Base-by-base conservation (phyloP, 306 rosid genomes). In the Myrica gale region DNA sequence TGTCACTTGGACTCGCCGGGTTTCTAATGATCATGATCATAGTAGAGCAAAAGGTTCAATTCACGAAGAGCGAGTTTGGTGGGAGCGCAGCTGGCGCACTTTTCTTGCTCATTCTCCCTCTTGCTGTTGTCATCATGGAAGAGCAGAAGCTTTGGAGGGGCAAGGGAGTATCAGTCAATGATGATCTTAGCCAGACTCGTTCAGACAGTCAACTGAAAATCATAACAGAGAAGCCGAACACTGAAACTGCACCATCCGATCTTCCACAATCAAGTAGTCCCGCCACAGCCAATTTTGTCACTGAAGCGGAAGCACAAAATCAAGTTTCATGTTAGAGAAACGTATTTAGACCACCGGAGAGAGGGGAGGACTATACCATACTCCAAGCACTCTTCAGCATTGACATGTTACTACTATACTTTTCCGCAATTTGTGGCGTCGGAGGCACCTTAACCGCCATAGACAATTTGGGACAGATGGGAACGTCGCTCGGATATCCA, bases 321-420 rank as follows among this genome's bases (percentile, higher is more conserved):
- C 83, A 86, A 44, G 71, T 48, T 1, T 54, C 69, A 4, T 90
- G 96, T 81, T 88, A 90, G 90, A 70, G 83, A 39, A 78, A 77
- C 43, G 51, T 80, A 4, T 82, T 90, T 8, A 82, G 9, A 1
- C 92, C 91, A 3, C 93, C 96, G 3, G 23, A 68, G 0, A 77
- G 83, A 52, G 96, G 96, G 1, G 96, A 90, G 2, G 93, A 90
- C 68, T 84, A 76, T 51, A 85, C 90, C 0, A 88, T 90, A 5
- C 87, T 88, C 0, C 96, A 90, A 84, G 96, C 96, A 0, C 76
- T 90, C 0, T 88, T 85, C 72, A 90, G 96, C 75, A 16, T 82
- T 1, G 96, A 90, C 69, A 87, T 90, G 96, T 48, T 87, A 1
- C 54, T 84, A 1, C 69, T 90, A 4, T 82, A 88, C 61, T 0